Evolutionary conservation across 441 rosid species (phyloP), one percentile per base, ranked within the genome.

Genomic region (Manihot esculenta): DNA sequence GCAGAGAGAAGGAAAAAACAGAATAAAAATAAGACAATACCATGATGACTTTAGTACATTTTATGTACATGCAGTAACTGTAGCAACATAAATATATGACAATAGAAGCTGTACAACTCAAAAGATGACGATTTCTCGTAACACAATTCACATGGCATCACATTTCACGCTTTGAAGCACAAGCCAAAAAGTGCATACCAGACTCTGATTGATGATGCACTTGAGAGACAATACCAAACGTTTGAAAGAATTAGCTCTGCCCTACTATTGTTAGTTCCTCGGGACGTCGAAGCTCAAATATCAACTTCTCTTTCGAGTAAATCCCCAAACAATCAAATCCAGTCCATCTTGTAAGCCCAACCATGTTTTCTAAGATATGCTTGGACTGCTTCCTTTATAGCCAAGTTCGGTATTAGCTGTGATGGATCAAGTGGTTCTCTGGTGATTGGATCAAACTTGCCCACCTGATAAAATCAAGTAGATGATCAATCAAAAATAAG

Each of bases 391-490:
- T 90, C 97, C 80, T 90, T 94, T 70, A 92, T 84, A 0, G 92
- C 97, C 74, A 92, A 72, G 85, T 92, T 94, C 2, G 90, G 79
- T 44, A 88, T 76, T 17, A 94, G 86, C 61, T 90, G 91, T 13
- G 86, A 81, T 54, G 72, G 75, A 47, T 76, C 48, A 0, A 94
- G 87, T 4, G 83, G 79, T 67, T 88, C 92, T 0, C 89, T 94
- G 0, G 99, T 90, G 47, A 85, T 27, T 20, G 99, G 99, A 84
- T 94, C 99, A 74, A 92, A 94, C n/a, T 66, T 81, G 23, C 99
- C 97, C 59, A 89, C 97, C 97, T 1, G 71, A 57, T 41, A 42
- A 11, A 21, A 33, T 17, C 27, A 62, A 50, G 56, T 33, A 18
- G n/a, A 47, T 10, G 14, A 72, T 78, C 44, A 61, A 41, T 56